Percentiles rank a stretch among this genome's conserved stretches.
phyloP scores from a whole-genome alignment of 148 eudicot genomes.

The Vaccinium darrowii region DNA sequence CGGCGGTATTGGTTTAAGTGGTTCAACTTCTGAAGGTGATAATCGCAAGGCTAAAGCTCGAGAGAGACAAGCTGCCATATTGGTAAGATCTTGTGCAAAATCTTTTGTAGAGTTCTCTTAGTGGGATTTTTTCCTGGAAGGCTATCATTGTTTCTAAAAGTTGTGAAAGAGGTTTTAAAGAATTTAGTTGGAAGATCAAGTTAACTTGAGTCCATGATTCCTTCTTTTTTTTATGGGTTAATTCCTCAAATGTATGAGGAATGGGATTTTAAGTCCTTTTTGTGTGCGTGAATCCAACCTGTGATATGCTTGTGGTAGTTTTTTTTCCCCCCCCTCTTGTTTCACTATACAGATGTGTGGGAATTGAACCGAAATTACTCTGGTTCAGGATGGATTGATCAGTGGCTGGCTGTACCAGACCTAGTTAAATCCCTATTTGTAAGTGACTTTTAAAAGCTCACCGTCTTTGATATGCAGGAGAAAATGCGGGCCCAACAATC shows the following conservation, averaged over 20 bases:
- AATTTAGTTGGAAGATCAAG: not conserved
- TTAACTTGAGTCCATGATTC: not conserved
- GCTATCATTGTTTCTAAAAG: not conserved
- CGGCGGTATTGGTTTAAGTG: conserved; percentile 24
- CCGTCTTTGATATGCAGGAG: conserved; percentile 49
- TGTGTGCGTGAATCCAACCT: not conserved
- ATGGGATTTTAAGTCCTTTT: not conserved
- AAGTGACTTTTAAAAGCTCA: conserved; percentile 10
- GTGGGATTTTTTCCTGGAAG: not conserved
- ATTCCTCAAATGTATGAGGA: not conserved
- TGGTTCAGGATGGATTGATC: conserved; percentile 2
- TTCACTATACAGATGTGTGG: not conserved
- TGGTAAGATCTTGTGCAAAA: conserved; percentile 49
- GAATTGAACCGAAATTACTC: not conserved
- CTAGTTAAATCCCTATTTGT: conserved; percentile 3
- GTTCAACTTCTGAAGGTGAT: conserved; percentile 53
- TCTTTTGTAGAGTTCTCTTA: not conserved
- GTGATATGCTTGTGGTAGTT: conserved; percentile 2
- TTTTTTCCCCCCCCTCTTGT: not conserved
- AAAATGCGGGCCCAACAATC: conserved; percentile 95
- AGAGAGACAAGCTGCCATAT: conserved; percentile 87
- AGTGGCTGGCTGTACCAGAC: not conserved
- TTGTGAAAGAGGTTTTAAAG: not conserved
- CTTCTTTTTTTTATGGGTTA: not conserved
- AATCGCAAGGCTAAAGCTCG: conserved; percentile 91